phyloP scores from a whole-genome alignment of 768 basidiomycete genomes.

The Termitomyces sp. region DNA sequence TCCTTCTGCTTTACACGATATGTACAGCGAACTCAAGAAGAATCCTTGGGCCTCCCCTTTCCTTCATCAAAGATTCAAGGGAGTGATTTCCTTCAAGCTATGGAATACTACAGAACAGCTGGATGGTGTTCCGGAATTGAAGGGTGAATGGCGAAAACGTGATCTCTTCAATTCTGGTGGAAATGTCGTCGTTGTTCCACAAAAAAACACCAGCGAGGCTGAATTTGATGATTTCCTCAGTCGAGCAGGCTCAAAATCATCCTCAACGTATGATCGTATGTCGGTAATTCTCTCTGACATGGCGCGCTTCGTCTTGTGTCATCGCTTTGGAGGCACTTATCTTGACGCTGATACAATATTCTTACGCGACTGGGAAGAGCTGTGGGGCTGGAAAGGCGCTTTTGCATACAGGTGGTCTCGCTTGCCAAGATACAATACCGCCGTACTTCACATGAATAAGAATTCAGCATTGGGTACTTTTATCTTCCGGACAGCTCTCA shows the following conservation, averaged over 20 bases:
- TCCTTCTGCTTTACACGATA: conserved; percentile 71
- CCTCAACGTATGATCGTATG: conserved; percentile 79
- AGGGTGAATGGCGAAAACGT: conserved; percentile 82
- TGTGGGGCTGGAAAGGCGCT: conserved; percentile 95
- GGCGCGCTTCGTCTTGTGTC: conserved; percentile 95
- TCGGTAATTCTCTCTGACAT: conserved; percentile 95
- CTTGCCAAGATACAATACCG: conserved; percentile 91
- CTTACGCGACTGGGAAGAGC: conserved; percentile 95
- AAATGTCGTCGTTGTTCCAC: conserved; percentile 60
- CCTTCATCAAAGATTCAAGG: conserved; percentile 86
- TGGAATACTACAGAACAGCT: conserved; percentile 99
- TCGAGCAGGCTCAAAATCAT: conserved; percentile 83
- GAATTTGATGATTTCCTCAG: conserved; percentile 47
- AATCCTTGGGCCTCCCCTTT: conserved; percentile 97
- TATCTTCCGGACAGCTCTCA: conserved; percentile 89
- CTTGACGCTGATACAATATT: conserved; percentile 96
- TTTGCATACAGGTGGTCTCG: conserved; percentile 98
- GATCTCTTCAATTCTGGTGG: conserved; percentile 89
- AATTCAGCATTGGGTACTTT: conserved; percentile 88
- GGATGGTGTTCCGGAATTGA: conserved; percentile 85
- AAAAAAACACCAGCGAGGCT: conserved; percentile 24
- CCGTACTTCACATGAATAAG: conserved; percentile 91
- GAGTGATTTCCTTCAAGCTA: conserved; percentile 89
- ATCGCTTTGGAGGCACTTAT: conserved; percentile 95
- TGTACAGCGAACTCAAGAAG: conserved; percentile 73